phyloP scores from a whole-genome alignment of 345 rosid genomes.

The Syzygium oleosum region DNA sequence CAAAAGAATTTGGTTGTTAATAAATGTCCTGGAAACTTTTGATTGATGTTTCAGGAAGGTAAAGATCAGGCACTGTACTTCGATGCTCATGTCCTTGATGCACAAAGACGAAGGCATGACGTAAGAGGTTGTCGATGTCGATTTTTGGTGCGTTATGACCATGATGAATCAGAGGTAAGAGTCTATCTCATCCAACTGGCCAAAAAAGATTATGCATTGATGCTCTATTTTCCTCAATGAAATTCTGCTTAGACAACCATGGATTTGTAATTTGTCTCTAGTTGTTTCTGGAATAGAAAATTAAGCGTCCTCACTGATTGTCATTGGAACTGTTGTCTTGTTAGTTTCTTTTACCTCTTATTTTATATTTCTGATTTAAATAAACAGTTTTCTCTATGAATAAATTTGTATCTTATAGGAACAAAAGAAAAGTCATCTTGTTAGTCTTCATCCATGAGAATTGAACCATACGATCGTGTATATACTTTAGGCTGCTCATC shows the following conservation, averaged over 20 bases:
- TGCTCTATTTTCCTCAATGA: neutral
- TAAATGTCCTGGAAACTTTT: neutral
- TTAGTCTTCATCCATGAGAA: neutral
- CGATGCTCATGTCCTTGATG: conserved; percentile 94
- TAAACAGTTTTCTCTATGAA: neutral
- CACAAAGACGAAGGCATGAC: conserved; percentile 97
- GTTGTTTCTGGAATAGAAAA: neutral
- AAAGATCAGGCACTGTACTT: conserved; percentile 98
- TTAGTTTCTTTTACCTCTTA: neutral
- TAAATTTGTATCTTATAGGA: neutral
- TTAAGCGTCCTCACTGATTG: neutral
- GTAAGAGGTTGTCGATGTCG: conserved; percentile 98
- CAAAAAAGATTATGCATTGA: neutral
- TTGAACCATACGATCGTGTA: neutral
- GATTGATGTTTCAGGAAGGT: conserved; percentile 61
- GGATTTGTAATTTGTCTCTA: neutral
- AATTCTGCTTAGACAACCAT: neutral
- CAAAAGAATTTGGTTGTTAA: neutral
- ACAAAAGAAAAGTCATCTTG: neutral
- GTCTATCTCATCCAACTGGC: neutral
- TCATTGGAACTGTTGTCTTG: neutral
- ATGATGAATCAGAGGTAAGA: conserved; percentile 88
- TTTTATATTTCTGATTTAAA: neutral
- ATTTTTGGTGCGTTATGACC: conserved; percentile 93
- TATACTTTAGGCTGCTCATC: neutral